These are phyloP conservation scores for Hypoxylon lienhwacheense DNA, from an alignment of 495 filamentous ascomycete species.

Conservation along the genomic window DNA sequence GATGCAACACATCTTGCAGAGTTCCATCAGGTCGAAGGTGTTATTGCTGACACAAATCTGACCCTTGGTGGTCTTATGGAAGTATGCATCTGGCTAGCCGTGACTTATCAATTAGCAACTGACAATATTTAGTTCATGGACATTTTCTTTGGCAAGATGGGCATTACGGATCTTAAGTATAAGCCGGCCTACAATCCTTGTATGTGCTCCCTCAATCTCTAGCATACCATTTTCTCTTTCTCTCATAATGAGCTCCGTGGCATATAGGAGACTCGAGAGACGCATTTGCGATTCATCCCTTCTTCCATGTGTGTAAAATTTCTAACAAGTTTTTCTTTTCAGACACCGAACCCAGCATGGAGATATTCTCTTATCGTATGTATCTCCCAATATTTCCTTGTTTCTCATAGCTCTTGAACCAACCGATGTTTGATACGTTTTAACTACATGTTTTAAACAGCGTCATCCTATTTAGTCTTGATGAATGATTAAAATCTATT, in stretches of 20 bases:
- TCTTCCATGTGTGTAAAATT: too few species aligned
- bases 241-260: not conserved
- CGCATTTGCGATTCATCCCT: too few species aligned
- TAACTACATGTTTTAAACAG: too few species aligned
- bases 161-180: constrained; percentile 82
- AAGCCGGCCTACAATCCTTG: constrained; percentile 79
- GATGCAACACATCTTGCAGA: constrained; percentile 96
- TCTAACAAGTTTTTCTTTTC: not conserved
- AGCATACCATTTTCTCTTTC: not conserved
- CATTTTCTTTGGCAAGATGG: constrained; percentile 95
- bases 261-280: too few species aligned
- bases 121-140: constrained; percentile 69
- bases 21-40: constrained; percentile 98
- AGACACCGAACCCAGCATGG: constrained; percentile 95
- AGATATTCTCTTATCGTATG: constrained; percentile 82
- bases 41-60: constrained; percentile 92
- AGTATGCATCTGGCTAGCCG: constrained; percentile 1
- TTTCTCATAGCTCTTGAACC: not conserved
- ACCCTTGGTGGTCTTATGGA: constrained; percentile 91
- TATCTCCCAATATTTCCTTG: not conserved
- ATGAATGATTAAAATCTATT: too few species aligned
- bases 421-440: not conserved
- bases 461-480: too few species aligned
- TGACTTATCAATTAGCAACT: not conserved
- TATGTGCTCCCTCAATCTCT: constrained; percentile 8